Evolutionary conservation across 495 filamentous ascomycete species (phyloP).

Genomic region (Aspergillus panamensis): DNA sequence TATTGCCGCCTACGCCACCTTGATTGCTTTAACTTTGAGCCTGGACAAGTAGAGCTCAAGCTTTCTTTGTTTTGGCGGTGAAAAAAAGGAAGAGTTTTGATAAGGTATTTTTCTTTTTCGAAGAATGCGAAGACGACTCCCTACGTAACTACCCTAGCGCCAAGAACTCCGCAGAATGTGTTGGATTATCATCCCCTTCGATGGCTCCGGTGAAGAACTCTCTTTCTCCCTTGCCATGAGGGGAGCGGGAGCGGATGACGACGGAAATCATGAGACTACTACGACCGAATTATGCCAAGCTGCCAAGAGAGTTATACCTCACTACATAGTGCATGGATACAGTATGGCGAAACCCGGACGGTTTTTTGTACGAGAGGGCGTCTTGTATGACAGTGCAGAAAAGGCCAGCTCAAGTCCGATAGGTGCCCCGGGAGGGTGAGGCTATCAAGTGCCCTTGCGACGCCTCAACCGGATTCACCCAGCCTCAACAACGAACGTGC

Average conservation of each 20-base stretch:
- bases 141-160: constrained; percentile 40
- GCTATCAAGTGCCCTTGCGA: neutral
- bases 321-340: neutral
- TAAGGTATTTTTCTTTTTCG: neutral
- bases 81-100: neutral
- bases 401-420: neutral
- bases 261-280: constrained; percentile 13
- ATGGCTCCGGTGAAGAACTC: neutral
- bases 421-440: neutral
- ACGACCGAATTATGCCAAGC: constrained; percentile 12
- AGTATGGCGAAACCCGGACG: neutral
- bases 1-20: constrained; percentile 72
- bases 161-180: constrained; percentile 27
- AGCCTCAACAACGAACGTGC: neutral
- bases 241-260: neutral
- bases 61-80: neutral
- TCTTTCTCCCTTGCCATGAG: neutral
- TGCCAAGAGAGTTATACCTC: constrained; percentile 2
- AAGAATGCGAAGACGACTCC: constrained; percentile 4
- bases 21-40: constrained; percentile 70
- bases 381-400: neutral
- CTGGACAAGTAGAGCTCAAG: constrained; percentile 32
- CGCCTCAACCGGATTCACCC: constrained; percentile 7
- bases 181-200: neutral
- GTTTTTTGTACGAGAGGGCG: constrained; percentile 1